phyloP scores from a whole-genome alignment of 2,329 filamentous ascomycete genomes.

The Paracorniculantispora psalliotae region DNA sequence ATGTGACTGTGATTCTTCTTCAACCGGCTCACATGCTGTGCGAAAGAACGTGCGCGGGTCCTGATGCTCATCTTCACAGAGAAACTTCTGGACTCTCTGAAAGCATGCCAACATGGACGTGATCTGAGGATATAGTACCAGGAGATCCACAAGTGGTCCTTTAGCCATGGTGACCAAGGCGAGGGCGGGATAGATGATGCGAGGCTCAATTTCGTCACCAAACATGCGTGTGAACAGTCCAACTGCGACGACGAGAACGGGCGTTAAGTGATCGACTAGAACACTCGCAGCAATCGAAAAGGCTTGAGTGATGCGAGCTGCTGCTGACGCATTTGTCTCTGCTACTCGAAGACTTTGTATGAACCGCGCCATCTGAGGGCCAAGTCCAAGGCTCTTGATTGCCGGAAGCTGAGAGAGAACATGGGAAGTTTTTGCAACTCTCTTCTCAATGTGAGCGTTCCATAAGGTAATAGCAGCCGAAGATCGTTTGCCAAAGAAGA shows the following conservation, averaged over 20 bases:
- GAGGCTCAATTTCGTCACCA: not conserved
- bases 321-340: not conserved
- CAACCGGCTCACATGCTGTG: too few species aligned
- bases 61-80: not conserved
- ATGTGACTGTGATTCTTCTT: not conserved
- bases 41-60: not conserved
- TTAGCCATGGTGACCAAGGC: not conserved
- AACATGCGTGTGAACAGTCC: not conserved
- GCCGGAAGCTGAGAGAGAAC: not conserved
- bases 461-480: not conserved
- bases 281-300: not conserved
- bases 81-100: not conserved
- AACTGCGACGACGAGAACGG: not conserved
- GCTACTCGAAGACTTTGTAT: not conserved
- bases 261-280: not conserved
- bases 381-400: not conserved
- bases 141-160: not conserved
- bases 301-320: not conserved
- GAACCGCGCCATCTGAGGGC: not conserved
- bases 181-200: not conserved
- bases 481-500: not conserved
- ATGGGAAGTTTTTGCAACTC: not conserved
- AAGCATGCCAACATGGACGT: constrained; percentile 3
- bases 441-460: not conserved
- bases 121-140: not conserved